Conservation (phyloP, 2,329 filamentous ascomycete genomes). For the Zymoseptoria tritici region DNA sequence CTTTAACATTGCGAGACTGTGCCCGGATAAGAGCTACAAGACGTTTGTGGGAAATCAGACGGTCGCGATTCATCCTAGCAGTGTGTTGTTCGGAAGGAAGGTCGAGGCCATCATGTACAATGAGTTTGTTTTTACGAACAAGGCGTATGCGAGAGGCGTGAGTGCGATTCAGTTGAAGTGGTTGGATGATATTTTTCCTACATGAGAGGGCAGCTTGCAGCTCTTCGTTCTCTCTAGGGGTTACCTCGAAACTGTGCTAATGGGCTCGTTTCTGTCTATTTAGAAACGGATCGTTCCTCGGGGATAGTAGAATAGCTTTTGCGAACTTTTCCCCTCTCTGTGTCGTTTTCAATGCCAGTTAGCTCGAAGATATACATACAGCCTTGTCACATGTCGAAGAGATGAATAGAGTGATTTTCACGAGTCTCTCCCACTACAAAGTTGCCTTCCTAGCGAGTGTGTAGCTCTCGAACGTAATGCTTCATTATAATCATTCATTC, state of each 20-base stretch:
- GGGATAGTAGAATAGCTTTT: no score
- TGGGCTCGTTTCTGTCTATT: no score
- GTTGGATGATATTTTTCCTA: conserved; percentile 45
- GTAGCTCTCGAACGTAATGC: background rate
- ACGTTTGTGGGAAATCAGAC: conserved; percentile 55
- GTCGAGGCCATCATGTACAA: conserved; percentile 58
- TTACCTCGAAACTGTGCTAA: no score
- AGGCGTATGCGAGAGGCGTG: conserved; percentile 55
- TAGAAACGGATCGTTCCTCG: no score
- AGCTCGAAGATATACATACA: no score
- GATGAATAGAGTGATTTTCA: background rate
- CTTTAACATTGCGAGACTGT: conserved; percentile 52
- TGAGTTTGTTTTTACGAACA: conserved; percentile 59
- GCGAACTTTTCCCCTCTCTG: no score
- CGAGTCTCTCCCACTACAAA: background rate
- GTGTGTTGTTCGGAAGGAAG: conserved; percentile 52
- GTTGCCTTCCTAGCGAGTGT: background rate
- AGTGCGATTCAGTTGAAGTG: conserved; percentile 57
- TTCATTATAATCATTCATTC: background rate
- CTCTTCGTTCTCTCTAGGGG: no score
- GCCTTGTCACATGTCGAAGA: background rate
- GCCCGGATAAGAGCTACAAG: conserved; percentile 53
- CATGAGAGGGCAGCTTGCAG: no score
- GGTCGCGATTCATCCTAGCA: conserved; percentile 56
- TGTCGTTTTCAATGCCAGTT: no score